Base-by-base conservation (phyloP, 768 basidiomycete genomes). In the Suillus paluster region DNA sequence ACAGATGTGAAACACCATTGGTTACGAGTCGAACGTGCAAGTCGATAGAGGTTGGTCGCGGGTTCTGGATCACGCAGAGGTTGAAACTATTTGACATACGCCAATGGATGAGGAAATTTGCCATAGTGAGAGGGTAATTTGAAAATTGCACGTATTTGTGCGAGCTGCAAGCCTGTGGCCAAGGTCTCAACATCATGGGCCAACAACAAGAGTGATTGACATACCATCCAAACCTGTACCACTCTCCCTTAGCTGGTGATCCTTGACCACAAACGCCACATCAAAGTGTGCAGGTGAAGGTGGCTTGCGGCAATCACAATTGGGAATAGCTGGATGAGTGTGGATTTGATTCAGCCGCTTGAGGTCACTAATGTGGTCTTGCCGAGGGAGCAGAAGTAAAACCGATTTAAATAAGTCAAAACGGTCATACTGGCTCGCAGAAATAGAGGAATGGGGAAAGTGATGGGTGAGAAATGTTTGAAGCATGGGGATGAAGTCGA, bases 91-190 rank as follows among this genome's bases (percentile, higher is more conserved):
- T 75, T 67, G 14, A 75, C 53, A 48, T 74, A 74, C 0, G 64
- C 71, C 4, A 76, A 60, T 0, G 67, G 70, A 15, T 71, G 63
- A 0, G 60, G 53, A 7, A 64, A 61, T 4, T 34, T 1, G 0
- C 57, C 54, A 17, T 62, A 70, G 10, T 67, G 41, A 0, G 30
- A 6, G 4, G 70, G 73, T 4, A 75, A 63, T 34, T 60, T 44
- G 48, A 77, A 77, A n/a, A 77, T 71, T 10, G 61, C 68, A 12
- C 63, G 60, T 7, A 75, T 67, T 57, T 72, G 71, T 1, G 70
- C n/a, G n/a, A n/a, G n/a, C 12, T 21, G 10, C 3, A 21, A 21
- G n/a, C n/a, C n/a, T n/a, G n/a, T n/a, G n/a, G n/a, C n/a, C n/a
- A n/a, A n/a, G n/a, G n/a, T n/a, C n/a, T n/a, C n/a, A n/a, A n/a